Percentiles rank a stretch among this genome's conserved stretches.
These are phyloP conservation scores for Keithomyces neogunnii DNA, from an alignment of 2,329 filamentous ascomycete genomes.

Conservation along the genomic window DNA sequence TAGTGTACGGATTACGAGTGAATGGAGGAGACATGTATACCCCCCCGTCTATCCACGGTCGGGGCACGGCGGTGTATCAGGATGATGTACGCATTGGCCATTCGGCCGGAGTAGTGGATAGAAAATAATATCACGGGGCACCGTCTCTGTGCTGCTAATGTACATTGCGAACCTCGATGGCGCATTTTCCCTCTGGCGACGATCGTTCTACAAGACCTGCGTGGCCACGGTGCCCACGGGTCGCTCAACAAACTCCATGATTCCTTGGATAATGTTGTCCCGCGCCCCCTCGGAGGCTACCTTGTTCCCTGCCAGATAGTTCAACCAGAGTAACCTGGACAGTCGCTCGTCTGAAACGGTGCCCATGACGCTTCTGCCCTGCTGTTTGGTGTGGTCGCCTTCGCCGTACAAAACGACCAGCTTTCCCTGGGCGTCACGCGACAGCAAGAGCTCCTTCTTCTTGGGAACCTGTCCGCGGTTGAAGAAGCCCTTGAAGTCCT, in stretches of 20 bases:
- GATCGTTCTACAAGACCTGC: conserved; percentile 49
- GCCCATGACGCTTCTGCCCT: conserved; percentile 52
- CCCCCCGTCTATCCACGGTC: too few species aligned
- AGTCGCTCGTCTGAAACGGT: conserved; percentile 70
- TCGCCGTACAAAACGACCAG: conserved; percentile 62
- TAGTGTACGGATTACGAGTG: not conserved
- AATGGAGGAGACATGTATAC: not conserved
- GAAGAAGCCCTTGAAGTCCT: conserved; percentile 74
- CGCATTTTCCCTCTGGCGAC: not conserved
- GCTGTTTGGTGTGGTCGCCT: conserved; percentile 39
- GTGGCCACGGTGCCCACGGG: conserved; percentile 81
- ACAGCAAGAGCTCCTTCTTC: conserved; percentile 66
- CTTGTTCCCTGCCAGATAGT: conserved; percentile 78
- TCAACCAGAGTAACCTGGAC: conserved; percentile 75
- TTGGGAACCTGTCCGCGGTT: conserved; percentile 74
- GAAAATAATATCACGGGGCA: not conserved
- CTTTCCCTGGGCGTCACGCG: conserved; percentile 55
- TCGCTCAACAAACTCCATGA: conserved; percentile 79
- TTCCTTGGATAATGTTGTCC: conserved; percentile 74
- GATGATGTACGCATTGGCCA: not conserved
- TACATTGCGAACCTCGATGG: not conserved
- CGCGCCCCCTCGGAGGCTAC: conserved; percentile 80
- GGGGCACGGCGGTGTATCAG: too few species aligned
- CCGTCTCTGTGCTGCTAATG: not conserved
- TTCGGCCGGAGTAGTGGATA: not conserved